Evolutionary conservation across 306 rosid species (phyloP).

Genomic region (Potentilla sterilis): DNA sequence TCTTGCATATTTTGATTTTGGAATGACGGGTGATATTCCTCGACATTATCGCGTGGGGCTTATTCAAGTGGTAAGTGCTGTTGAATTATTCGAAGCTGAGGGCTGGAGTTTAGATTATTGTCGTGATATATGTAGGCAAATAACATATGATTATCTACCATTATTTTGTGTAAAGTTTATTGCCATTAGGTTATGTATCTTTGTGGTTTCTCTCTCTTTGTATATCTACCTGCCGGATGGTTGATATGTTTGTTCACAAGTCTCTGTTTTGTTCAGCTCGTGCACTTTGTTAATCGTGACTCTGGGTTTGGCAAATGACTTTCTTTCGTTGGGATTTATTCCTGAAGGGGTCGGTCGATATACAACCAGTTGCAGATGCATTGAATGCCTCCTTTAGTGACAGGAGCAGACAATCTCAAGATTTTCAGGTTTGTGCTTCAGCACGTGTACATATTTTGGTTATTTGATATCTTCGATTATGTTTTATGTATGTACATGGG

Average conservation of each 20-base stretch:
- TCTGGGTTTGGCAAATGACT: slow-evolving; percentile 95
- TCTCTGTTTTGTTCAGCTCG: slow-evolving; percentile 72
- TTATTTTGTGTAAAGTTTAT: not conserved
- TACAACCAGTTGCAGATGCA: slow-evolving; percentile 66
- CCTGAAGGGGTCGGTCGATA: slow-evolving; percentile 82
- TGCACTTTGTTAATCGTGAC: slow-evolving; percentile 98
- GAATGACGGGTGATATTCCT: slow-evolving; percentile 99
- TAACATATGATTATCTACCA: not conserved
- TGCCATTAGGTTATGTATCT: not conserved
- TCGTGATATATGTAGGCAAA: not conserved
- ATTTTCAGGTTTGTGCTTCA: slow-evolving; percentile 75
- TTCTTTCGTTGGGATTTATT: slow-evolving; percentile 90
- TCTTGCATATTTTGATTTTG: slow-evolving; percentile 93
- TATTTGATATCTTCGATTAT: not conserved
- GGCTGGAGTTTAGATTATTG: not conserved
- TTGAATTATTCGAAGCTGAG: not conserved
- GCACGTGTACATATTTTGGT: slow-evolving; percentile 3
- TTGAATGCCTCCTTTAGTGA: slow-evolving; percentile 62
- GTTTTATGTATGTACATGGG: not conserved
- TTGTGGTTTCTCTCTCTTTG: slow-evolving; percentile 14
- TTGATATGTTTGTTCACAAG: slow-evolving; percentile 25
- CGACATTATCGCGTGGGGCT: slow-evolving; percentile 91
- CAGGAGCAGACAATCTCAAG: slow-evolving; percentile 58
- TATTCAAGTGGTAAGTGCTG: slow-evolving; percentile 70
- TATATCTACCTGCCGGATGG: slow-evolving; percentile 14